Evolutionary conservation across 768 basidiomycete species (phyloP), one percentile per base, ranked within the genome.

Genomic region (Lactarius pseudohatsudake): DNA sequence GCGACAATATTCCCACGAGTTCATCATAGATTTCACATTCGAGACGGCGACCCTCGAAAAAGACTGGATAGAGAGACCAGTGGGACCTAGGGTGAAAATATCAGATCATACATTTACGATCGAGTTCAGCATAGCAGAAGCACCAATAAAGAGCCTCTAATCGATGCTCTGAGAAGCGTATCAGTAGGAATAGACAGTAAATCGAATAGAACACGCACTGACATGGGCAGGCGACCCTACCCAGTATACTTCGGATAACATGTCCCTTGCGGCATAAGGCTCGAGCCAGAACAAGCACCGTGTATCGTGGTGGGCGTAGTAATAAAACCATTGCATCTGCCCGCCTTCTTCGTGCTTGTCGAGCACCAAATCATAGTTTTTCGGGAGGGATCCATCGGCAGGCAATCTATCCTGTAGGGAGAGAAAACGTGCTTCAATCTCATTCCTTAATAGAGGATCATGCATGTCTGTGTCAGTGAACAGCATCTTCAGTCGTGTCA

Each of bases 381-480:
- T n/a, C 45, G 45, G 15, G 45, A 0, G 45, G n/a, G 6, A 4
- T 45, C 9, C 4, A 1, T 18, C 36, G 70, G 75, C 55, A 78
- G 0, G 45, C 7, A 45, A n/a, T 32, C 32, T 32, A n/a, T 20
- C n/a, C 45, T n/a, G 45, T 10, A 45, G n/a, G 20, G 10, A 9
- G 20, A 6, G 20, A n/a, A 10, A n/a, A 15, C 2, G 81, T 20
- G 73, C 72, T 4, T 75, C 73, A 2, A 85, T 74, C 41, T 79
- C 78, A 0, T 34, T n/a, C 9, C 72, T 64, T 9, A 80, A 75
- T 0, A 71, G 74, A 0, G 54, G 13, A 26, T 32, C 47, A 69
- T 73, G 53, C 16, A 88, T 74, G 66, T 87, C 72, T 28, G 80
- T 80, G 64, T 88, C 87, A 0, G 86, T 86, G 40, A 82, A 82